These are phyloP conservation scores for Fusarium vanettenii DNA, from an alignment of 2,329 filamentous ascomycete species.

Conservation along the genomic window DNA sequence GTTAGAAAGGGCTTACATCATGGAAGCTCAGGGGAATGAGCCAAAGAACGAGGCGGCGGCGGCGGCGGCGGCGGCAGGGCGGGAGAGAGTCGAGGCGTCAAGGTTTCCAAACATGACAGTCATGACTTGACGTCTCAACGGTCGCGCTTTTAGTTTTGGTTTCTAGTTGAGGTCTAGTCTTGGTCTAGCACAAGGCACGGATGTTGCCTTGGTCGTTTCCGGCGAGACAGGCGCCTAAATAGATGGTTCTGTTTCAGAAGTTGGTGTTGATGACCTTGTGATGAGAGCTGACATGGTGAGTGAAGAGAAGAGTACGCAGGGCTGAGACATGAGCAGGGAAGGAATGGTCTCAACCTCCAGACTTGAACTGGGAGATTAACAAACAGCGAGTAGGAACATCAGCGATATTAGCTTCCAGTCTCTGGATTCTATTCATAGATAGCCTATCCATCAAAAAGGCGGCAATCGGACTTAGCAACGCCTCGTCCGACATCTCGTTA, in stretches of 20 bases:
- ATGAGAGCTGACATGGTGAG: background rate
- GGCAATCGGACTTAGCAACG: background rate
- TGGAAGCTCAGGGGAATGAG: conserved; percentile 1
- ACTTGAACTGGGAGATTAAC: background rate
- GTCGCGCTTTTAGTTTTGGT: background rate
- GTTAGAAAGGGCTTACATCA: background rate
- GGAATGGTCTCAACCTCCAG: background rate
- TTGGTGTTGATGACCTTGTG: background rate
- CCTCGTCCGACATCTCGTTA: background rate
- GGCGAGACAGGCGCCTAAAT: background rate
- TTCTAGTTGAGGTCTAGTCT: background rate
- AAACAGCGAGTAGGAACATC: background rate
- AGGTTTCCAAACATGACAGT: conserved; percentile 8
- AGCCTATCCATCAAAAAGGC: background rate
- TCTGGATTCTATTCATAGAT: background rate
- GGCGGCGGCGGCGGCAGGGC: background rate
- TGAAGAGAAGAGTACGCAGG: background rate
- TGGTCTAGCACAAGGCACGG: background rate
- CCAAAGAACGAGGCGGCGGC: background rate
- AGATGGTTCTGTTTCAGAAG: background rate
- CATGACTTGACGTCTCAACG: conserved; percentile 1
- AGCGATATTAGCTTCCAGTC: background rate
- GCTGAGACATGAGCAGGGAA: background rate
- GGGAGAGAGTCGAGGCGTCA: conserved; percentile 23
- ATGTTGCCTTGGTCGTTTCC: background rate